Conservation (phyloP, 176 grass and related monocot species). For the Triticum monococcum region DNA sequence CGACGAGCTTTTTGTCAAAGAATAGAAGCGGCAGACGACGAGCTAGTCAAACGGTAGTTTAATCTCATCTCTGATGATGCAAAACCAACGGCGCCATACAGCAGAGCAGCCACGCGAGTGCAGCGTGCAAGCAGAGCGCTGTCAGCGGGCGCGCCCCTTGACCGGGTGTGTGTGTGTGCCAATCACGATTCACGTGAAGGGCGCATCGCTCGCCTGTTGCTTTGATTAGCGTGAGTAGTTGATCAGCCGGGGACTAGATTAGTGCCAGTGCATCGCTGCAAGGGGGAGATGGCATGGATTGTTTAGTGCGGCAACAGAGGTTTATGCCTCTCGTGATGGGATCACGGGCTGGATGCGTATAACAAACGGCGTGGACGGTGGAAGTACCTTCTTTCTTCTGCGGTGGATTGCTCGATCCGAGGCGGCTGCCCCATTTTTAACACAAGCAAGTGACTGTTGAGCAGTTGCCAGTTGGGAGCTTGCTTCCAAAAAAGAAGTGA, state of each 20-base stretch:
- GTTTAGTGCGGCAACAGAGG: background rate
- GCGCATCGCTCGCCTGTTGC: background rate
- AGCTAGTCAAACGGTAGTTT: background rate
- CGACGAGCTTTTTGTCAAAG: too few species aligned
- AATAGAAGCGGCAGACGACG: too few species aligned
- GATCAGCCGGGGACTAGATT: background rate
- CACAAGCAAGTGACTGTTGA: background rate
- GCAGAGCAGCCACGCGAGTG: background rate
- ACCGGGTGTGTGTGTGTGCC: background rate
- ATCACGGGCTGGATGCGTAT: background rate
- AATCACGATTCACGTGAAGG: background rate
- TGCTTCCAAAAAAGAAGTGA: background rate
- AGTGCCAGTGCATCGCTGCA: background rate
- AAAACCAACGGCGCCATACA: background rate
- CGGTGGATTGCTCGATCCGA: slow-evolving; percentile 18
- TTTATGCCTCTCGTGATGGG: slow-evolving; percentile 3
- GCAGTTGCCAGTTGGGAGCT: background rate
- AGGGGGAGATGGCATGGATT: background rate
- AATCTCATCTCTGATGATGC: background rate
- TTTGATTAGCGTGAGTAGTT: too few species aligned
- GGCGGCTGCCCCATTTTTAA: background rate
- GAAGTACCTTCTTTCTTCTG: background rate
- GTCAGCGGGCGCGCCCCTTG: background rate
- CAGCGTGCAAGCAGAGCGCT: background rate
- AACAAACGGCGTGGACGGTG: slow-evolving; percentile 20